phyloP scores from a whole-genome alignment of 441 rosid genomes.

The Daphne laureola region DNA sequence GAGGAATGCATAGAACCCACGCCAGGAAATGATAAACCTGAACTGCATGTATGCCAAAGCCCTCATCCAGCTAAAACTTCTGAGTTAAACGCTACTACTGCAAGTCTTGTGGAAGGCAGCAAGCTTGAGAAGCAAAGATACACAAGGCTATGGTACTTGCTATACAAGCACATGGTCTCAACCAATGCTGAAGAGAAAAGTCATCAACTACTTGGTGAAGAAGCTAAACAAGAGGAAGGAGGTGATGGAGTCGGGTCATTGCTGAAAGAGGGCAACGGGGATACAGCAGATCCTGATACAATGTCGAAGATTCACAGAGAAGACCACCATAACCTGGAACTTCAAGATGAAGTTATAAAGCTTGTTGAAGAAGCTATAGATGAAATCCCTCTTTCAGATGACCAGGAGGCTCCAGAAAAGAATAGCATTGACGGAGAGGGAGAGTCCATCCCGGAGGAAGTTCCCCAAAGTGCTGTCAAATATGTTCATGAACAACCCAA shows the following conservation, averaged over 20 bases:
- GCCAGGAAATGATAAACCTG: constrained; percentile 19
- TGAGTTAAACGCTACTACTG: constrained; percentile 20
- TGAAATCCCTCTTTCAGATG: constrained; percentile 60
- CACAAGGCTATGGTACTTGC: constrained; percentile 56
- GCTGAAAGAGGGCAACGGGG: constrained; percentile 7
- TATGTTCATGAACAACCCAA: constrained; percentile 20
- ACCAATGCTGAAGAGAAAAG: constrained; percentile 28
- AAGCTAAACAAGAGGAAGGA: constrained; percentile 25
- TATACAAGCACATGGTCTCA: constrained; percentile 81
- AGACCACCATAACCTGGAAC: constrained; percentile 27
- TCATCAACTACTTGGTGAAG: constrained; percentile 24
- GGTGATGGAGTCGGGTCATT: constrained; percentile 15
- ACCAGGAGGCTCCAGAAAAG: constrained; percentile 19
- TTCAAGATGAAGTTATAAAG: constrained; percentile 63
- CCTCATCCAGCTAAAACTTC: constrained; percentile 18
- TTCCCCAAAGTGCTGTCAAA: constrained; percentile 11
- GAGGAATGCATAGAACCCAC: constrained; percentile 16
- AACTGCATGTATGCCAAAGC: constrained; percentile 12
- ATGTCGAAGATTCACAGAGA: constrained; percentile 12
- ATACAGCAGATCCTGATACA: constrained; percentile 14
- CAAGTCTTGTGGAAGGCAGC: constrained; percentile 22
- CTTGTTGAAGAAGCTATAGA: constrained; percentile 90
- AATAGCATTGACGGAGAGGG: constrained; percentile 17
- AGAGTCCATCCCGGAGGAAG: constrained; percentile 8
- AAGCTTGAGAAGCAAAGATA: constrained; percentile 45